These are phyloP conservation scores for Microbotryum silenes-acaulis DNA, from an alignment of 1,284 basidiomycete species.

Conservation along the genomic window DNA sequence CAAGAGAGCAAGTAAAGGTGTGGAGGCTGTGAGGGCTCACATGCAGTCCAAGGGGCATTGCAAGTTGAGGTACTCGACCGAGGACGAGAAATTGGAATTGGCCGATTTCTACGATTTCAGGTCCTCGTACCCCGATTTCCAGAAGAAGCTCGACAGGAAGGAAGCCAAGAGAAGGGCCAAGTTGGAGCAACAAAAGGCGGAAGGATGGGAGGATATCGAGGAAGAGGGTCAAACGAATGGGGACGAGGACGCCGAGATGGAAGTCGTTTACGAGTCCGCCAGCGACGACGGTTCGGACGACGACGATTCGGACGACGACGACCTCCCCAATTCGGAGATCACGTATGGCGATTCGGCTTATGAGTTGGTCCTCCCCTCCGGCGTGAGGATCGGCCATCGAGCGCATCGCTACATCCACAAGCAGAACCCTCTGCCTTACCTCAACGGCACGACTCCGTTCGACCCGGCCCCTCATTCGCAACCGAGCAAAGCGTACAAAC, in stretches of 20 bases:
- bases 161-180: constrained; percentile 38
- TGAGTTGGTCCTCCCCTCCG: constrained; percentile 92
- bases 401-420: constrained; percentile 78
- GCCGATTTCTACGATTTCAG: constrained; percentile 94
- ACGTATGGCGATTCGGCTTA: constrained; percentile 49
- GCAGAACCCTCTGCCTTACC: constrained; percentile 56
- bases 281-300: constrained; percentile 46
- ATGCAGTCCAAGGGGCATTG: constrained; percentile 94
- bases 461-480: constrained; percentile 21
- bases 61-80: constrained; percentile 84
- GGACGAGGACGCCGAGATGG: constrained; percentile 43
- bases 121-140: constrained; percentile 61
- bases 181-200: constrained; percentile 37
- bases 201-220: constrained; percentile 45
- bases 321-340: constrained; percentile 17
- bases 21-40: constrained; percentile 82
- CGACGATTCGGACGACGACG: constrained; percentile 25
- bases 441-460: constrained; percentile 25
- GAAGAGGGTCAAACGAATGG: constrained; percentile 41
- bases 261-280: constrained; percentile 42
- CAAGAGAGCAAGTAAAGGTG: constrained; percentile 34
- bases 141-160: constrained; percentile 39
- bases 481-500: constrained; percentile 14
- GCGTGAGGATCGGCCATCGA: constrained; percentile 84
- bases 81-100: constrained; percentile 72